Base-by-base conservation (phyloP, 768 basidiomycete genomes). In the Amanita thiersii region DNA sequence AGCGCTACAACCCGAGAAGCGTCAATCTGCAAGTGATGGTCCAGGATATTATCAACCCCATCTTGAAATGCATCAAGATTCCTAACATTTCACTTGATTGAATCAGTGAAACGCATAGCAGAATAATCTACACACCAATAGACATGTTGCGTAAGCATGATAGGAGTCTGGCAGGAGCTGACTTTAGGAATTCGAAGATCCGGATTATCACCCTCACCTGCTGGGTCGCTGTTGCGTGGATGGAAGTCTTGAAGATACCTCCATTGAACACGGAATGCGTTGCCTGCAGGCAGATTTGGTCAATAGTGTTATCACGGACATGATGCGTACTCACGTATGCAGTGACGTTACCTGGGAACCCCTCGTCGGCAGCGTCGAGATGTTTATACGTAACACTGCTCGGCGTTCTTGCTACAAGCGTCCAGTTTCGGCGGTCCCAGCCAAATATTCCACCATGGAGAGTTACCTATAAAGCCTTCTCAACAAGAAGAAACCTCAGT, bases 401-500 rank as follows among this genome's bases (percentile, higher is more conserved):
- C 12, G 59, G 47, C 4, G 64, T 61, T 46, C 59, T 63, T 9
- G 59, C 55, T 0, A 68, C 64, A 4, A 76, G 45, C 2, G 67
- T 73, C 76, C 77, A 79, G 55, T 70, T 72, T 5, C 70, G 67
- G 11, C 68, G 64, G 50, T 79, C 79, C 67, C 70, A 81, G 14
- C 77, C 77, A 39, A 63, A 57, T 12, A 66, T 65, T 1, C 77
- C 75, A 0, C 77, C 77, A 52, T 79, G 77, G 1, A 79, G 59
- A 1, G 73, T 75, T 24, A 72, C 70, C 54, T 68, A 50, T 17
- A 20, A 7, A 53, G n/a, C n/a, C n/a, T n/a, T n/a, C n/a, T n/a
- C n/a, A n/a, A n/a, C n/a, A n/a, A n/a, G n/a, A n/a, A n/a, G n/a
- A n/a, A n/a, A n/a, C n/a, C n/a, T n/a, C n/a, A n/a, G n/a, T n/a